These are phyloP conservation scores for Plantago ovata DNA, from an alignment of 257 asterid genomes.

Conservation along the genomic window DNA sequence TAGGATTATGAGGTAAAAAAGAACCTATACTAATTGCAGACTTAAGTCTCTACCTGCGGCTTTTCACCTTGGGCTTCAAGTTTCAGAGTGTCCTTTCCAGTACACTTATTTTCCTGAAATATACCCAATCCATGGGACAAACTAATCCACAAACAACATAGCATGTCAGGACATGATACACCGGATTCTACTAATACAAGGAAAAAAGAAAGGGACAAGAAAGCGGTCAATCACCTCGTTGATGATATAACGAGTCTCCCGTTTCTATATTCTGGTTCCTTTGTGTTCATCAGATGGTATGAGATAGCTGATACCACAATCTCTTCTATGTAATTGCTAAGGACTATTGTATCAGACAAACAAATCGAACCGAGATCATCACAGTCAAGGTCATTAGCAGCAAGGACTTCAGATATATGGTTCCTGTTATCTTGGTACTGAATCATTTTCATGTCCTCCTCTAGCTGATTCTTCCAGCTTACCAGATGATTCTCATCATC, in stretches of 20 bases:
- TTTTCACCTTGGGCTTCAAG: slow-evolving; percentile 49
- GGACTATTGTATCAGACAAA: slow-evolving; percentile 57
- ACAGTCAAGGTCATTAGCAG: slow-evolving; percentile 79
- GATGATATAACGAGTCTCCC: slow-evolving; percentile 88
- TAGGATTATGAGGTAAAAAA: no score
- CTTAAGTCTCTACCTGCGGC: slow-evolving; percentile 53
- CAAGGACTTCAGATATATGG: slow-evolving; percentile 78
- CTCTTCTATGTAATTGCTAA: slow-evolving; percentile 82
- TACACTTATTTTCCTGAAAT: slow-evolving; percentile 63
- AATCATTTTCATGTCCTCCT: slow-evolving; percentile 86
- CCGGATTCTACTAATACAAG: neutral
- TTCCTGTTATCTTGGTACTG: slow-evolving; percentile 69
- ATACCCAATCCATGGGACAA: slow-evolving; percentile 66
- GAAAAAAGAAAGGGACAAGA: neutral
- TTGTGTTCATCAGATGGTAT: slow-evolving; percentile 67
- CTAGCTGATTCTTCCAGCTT: slow-evolving; percentile 80
- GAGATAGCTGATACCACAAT: slow-evolving; percentile 86
- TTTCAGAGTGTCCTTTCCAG: slow-evolving; percentile 43
- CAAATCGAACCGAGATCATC: slow-evolving; percentile 77
- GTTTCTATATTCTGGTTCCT: slow-evolving; percentile 67
- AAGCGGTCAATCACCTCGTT: slow-evolving; percentile 36
- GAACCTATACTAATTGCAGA: no score
- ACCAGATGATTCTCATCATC: slow-evolving; percentile 69
- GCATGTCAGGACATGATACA: slow-evolving; percentile 26
- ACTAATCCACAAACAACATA: slow-evolving; percentile 32